phyloP scores from a whole-genome alignment of 2,329 filamentous ascomycete genomes.

The Ophiostoma pallidulum region DNA sequence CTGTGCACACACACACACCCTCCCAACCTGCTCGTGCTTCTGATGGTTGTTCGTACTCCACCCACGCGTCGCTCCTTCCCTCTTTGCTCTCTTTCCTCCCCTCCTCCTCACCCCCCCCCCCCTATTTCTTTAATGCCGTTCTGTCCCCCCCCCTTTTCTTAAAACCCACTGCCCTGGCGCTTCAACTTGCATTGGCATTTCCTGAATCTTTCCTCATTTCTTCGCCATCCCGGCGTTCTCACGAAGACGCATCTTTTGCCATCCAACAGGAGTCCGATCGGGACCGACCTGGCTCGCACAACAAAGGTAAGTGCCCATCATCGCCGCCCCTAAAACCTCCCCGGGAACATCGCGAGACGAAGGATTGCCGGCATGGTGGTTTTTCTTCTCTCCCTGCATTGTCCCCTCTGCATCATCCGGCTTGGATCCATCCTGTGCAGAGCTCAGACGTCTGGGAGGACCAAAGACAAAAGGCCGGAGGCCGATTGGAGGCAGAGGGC shows the following conservation, averaged over 20 bases:
- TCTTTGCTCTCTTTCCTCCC: not conserved
- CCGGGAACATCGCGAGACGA: not conserved
- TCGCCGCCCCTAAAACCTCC: not conserved
- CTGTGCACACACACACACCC: not conserved
- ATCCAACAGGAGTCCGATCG: not conserved
- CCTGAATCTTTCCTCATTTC: not conserved
- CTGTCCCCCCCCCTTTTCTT: not conserved
- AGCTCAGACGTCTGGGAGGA: no score
- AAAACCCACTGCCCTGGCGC: not conserved
- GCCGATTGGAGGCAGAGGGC: not conserved
- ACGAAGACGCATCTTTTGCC: not conserved
- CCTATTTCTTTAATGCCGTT: not conserved
- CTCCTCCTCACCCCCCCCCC: not conserved
- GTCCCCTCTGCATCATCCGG: not conserved
- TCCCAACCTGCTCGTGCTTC: not conserved
- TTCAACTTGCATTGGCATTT: not conserved
- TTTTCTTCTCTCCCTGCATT: not conserved
- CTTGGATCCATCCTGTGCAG: not conserved
- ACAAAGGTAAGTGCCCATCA: not conserved
- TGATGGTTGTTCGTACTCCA: slow-evolving; percentile 1
- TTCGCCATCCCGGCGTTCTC: not conserved
- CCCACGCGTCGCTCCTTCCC: slow-evolving; percentile 14
- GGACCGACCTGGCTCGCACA: not conserved
- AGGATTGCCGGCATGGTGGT: no score
- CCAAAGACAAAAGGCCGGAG: no score